Percentiles rank a stretch among this genome's conserved stretches.
These are phyloP conservation scores for Serendipita indica DNA, from an alignment of 768 basidiomycete species.

Conservation along the genomic window DNA sequence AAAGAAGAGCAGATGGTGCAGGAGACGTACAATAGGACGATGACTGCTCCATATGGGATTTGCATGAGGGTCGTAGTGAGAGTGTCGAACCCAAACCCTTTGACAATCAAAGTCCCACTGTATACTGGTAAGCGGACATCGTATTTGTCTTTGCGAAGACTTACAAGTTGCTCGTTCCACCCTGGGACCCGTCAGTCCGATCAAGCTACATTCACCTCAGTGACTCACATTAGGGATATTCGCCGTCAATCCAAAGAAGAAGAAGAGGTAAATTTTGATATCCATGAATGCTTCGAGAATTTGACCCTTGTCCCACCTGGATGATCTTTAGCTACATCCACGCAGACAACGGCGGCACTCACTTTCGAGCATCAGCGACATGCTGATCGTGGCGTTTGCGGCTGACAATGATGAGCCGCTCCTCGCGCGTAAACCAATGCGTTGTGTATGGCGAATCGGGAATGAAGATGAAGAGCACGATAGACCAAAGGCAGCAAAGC, in stretches of 20 bases:
- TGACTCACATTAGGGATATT: constrained; percentile 23
- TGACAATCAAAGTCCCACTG: constrained; percentile 22
- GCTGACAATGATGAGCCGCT: constrained; percentile 23
- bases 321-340: constrained; percentile 22
- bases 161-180: constrained; percentile 21
- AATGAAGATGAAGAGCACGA: constrained; percentile 20
- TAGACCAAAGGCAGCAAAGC: constrained; percentile 20
- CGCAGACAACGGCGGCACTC: no score
- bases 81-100: constrained; percentile 22
- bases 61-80: constrained; percentile 22
- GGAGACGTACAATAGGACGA: constrained; percentile 20
- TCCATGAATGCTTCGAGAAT: constrained; percentile 22
- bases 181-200: constrained; percentile 16
- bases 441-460: constrained; percentile 23
- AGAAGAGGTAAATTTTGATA: constrained; percentile 23
- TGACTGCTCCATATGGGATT: constrained; percentile 23
- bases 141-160: no score
- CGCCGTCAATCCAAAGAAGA: constrained; percentile 20
- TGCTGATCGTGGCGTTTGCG: no score
- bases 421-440: constrained; percentile 22
- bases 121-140: no score
- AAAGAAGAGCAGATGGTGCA: no score
- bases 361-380: no score
- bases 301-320: constrained; percentile 23
- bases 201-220: constrained; percentile 14